Evolutionary conservation across 805 yeast species (phyloP).

Genomic region (Wickerhamiella occidentalis): DNA sequence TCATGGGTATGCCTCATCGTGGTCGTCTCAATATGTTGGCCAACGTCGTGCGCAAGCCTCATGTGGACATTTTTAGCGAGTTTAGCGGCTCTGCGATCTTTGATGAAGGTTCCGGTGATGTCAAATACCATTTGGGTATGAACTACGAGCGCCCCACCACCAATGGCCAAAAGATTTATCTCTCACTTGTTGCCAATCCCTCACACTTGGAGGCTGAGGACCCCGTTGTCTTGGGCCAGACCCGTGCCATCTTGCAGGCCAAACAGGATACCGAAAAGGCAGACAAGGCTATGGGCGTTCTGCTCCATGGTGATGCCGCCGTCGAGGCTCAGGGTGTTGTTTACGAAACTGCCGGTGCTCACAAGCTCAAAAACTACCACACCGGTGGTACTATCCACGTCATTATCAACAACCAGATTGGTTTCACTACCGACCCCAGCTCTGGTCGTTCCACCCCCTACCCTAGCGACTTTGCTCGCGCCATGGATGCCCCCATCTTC

Average conservation of each 20-base stretch:
- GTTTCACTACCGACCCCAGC: conserved; percentile 98
- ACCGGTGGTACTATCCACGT: conserved; percentile 98
- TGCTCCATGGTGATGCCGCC: conserved; percentile 98
- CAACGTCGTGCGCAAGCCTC: conserved; percentile 96
- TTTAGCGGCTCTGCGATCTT: conserved; percentile 81
- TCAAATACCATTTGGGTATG: conserved; percentile 98
- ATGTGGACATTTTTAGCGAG: conserved; percentile 94
- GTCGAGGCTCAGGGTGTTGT: conserved; percentile 98
- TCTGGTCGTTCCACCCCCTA: conserved; percentile 95
- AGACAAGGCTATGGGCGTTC: conserved; percentile 79
- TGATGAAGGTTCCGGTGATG: conserved; percentile 98
- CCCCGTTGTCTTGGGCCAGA: conserved; percentile 96
- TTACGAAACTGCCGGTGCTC: conserved; percentile 94
- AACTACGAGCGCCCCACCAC: conserved; percentile 98
- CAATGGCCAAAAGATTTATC: conserved; percentile 88
- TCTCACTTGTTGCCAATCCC: conserved; percentile 96
- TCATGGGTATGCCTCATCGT: conserved; percentile 99
- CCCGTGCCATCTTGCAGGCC: conserved; percentile 88
- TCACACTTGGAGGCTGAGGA: conserved; percentile 99
- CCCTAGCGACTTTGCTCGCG: conserved; percentile 94
- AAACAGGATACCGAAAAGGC: conserved; percentile 66
- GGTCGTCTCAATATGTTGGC: conserved; percentile 97
- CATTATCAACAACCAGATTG: conserved; percentile 95
- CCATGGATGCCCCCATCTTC: conserved; percentile 96
- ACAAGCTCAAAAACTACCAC: conserved; percentile 82